Evolutionary conservation across 306 rosid genomes (phyloP).

Genomic region (Begonia loranthoides): DNA sequence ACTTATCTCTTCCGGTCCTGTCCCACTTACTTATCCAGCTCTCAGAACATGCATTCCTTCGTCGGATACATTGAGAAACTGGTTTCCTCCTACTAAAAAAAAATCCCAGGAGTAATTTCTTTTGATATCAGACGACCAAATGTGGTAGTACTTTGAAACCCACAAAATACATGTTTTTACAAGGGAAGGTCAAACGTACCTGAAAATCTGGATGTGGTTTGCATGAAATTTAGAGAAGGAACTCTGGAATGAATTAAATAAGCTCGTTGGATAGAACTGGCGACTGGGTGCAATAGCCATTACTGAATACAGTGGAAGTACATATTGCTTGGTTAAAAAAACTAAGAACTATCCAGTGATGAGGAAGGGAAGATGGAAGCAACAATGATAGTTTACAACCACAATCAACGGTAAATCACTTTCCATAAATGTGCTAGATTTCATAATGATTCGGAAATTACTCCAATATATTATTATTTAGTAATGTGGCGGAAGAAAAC

Average conservation of each 20-base stretch:
- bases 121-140: constrained; percentile 11
- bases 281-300: constrained; percentile 72
- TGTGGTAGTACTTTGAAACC: constrained; percentile 9
- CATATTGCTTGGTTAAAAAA: no score
- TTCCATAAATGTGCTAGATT: no score
- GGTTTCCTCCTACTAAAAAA: constrained; percentile 14
- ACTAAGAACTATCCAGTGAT: no score
- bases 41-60: constrained; percentile 15
- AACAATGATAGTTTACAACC: no score
- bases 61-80: constrained; percentile 7
- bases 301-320: neutral
- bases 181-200: constrained; percentile 27
- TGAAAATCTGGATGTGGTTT: constrained; percentile 27
- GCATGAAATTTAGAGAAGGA: constrained; percentile 33
- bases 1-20: constrained; percentile 17
- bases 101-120: constrained; percentile 18
- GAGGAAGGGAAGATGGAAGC: no score
- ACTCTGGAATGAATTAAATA: constrained; percentile 51
- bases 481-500: no score
- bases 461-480: no score
- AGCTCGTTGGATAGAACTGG: constrained; percentile 48
- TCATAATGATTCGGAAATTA: no score
- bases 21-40: constrained; percentile 70
- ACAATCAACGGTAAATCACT: no score
- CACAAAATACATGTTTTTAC: constrained; percentile 13